Percentiles rank a stretch among this genome's conserved stretches.
These are phyloP conservation scores for Yamagishiella unicocca DNA, from an alignment of 139 green algal species.

Conservation along the genomic window DNA sequence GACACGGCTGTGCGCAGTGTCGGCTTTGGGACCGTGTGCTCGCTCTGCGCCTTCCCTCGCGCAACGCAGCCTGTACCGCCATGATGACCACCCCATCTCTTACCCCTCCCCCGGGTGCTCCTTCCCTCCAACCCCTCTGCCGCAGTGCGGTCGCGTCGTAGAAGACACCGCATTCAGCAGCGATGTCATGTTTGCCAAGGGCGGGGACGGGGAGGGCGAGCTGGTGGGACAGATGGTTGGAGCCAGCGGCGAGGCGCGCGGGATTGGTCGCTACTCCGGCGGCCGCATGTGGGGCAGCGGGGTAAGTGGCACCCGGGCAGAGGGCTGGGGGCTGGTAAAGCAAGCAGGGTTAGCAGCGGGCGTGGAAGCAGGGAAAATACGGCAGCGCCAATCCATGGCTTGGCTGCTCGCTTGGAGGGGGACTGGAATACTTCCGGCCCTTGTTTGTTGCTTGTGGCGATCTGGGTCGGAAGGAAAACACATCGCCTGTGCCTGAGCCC, in stretches of 20 bases:
- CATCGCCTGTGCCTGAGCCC: too few species aligned
- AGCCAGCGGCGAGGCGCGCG: slow-evolving; percentile 67
- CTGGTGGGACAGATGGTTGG: slow-evolving; percentile 91
- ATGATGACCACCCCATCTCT: neutral
- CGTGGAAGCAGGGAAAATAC: too few species aligned
- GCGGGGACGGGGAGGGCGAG: slow-evolving; percentile 78
- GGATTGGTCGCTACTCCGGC: slow-evolving; percentile 74
- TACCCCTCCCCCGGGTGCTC: neutral
- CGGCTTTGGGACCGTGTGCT: too few species aligned
- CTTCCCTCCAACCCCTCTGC: neutral
- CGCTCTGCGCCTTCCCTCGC: neutral
- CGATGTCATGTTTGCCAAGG: slow-evolving; percentile 93
- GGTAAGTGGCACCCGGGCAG: slow-evolving; percentile 49
- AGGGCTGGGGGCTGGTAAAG: neutral
- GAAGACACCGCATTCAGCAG: slow-evolving; percentile 90
- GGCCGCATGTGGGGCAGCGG: slow-evolving; percentile 82
- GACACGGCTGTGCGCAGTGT: too few species aligned
- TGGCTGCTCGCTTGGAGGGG: too few species aligned
- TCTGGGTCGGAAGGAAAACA: too few species aligned
- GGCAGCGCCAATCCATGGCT: too few species aligned
- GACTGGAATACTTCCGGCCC: too few species aligned
- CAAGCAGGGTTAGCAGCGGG: too few species aligned
- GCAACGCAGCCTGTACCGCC: neutral
- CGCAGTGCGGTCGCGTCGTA: slow-evolving; percentile 88
- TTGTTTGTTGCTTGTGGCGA: too few species aligned